A percentile compares a stretch with the other conserved stretches of the same genome.
phyloP scores from a whole-genome alignment of 179 eudicot genomes.

The Pouteria campechiana region DNA sequence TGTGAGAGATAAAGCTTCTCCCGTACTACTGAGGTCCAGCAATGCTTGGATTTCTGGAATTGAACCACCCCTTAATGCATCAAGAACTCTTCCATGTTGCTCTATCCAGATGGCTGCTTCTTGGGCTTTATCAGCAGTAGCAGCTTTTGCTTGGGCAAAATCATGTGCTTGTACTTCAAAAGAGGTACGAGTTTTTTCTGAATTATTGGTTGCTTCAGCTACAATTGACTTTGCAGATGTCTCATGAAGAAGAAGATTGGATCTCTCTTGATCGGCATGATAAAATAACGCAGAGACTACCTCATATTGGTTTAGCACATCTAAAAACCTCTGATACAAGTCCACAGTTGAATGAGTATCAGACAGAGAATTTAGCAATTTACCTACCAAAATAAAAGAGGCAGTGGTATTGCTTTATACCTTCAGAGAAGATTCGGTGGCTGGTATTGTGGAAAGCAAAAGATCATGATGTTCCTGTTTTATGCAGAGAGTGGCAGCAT shows the following conservation, averaged over 20 bases:
- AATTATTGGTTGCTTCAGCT: conserved; percentile 62
- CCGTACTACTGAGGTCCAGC: conserved; percentile 36
- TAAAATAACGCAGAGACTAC: conserved; percentile 54
- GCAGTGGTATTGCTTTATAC: conserved; percentile 21
- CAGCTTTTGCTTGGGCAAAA: conserved; percentile 74
- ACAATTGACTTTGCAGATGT: conserved; percentile 80
- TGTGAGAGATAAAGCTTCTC: conserved; percentile 59
- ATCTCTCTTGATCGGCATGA: conserved; percentile 81
- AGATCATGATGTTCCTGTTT: conserved; percentile 98
- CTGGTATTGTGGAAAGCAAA: conserved; percentile 63
- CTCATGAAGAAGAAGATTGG: conserved; percentile 66
- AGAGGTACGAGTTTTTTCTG: conserved; percentile 49
- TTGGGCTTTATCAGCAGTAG: conserved; percentile 64
- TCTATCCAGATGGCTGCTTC: conserved; percentile 88
- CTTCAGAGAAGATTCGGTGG: conserved; percentile 84
- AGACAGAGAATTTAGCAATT: too few relatives aligned
- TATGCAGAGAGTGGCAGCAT: too few relatives aligned
- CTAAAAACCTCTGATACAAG: conserved; percentile 54
- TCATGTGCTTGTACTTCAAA: conserved; percentile 76
- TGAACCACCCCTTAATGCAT: conserved; percentile 74
- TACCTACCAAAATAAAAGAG: conserved; percentile 7
- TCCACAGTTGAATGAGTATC: conserved; percentile 10
- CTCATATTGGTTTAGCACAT: conserved; percentile 70
- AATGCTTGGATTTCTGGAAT: conserved; percentile 49
- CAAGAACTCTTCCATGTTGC: conserved; percentile 82